These are phyloP conservation scores for Hapsidospora chrysogenum DNA, from an alignment of 495 filamentous ascomycete species.

Conservation along the genomic window DNA sequence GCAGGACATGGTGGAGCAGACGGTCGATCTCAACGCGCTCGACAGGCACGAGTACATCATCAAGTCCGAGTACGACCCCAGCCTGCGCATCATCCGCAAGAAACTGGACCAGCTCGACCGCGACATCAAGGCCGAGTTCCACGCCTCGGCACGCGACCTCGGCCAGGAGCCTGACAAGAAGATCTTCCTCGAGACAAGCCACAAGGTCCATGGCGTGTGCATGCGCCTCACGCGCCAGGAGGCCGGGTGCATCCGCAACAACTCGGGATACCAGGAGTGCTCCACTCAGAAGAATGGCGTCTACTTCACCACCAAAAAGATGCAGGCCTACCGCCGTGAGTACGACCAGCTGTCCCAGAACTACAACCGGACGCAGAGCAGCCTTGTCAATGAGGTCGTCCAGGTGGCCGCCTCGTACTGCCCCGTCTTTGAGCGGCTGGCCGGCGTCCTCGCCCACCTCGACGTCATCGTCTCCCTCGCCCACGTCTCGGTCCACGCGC, in stretches of 20 bases:
- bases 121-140: conserved; percentile 75
- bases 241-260: conserved; percentile 83
- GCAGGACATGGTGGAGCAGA: conserved; percentile 97
- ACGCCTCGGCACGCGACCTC: conserved; percentile 61
- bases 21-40: conserved; percentile 86
- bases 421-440: conserved; percentile 81
- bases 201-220: conserved; percentile 90
- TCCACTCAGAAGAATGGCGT: conserved; percentile 98
- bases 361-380: conserved; percentile 89
- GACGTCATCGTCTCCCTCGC: conserved; percentile 95
- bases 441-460: conserved; percentile 77
- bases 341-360: conserved; percentile 88
- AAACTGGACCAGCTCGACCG: conserved; percentile 71
- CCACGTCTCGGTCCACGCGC: conserved; percentile 86
- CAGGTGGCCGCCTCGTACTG: conserved; percentile 86
- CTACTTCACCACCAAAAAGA: conserved; percentile 82
- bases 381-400: conserved; percentile 85
- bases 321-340: conserved; percentile 72
- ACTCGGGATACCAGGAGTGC: conserved; percentile 79
- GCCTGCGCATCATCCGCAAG: conserved; percentile 71
- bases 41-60: conserved; percentile 98
- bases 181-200: conserved; percentile 81
- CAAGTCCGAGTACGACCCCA: conserved; percentile 94
- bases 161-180: conserved; percentile 94
- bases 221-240: conserved; percentile 87